phyloP scores from a whole-genome alignment of 2,329 filamentous ascomycete genomes.

The Ophiostoma piceae region DNA sequence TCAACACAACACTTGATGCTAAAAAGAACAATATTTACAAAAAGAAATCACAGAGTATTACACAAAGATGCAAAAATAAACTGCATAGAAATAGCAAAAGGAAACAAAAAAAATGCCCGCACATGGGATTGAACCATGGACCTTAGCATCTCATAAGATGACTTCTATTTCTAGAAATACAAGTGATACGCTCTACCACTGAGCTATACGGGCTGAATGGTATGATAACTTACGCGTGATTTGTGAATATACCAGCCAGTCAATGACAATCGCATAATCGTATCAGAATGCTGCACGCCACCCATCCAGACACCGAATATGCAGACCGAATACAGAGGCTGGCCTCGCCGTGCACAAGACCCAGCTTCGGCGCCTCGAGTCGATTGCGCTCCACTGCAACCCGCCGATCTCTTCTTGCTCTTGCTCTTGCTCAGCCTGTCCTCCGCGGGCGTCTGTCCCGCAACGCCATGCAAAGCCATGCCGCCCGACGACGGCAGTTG shows the following conservation, averaged over 20 bases:
- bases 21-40: too few relatives aligned
- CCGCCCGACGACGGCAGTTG: not conserved
- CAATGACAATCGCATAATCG: too few relatives aligned
- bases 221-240: not conserved
- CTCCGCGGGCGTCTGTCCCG: not conserved
- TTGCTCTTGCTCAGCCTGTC: too few relatives aligned
- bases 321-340: not conserved
- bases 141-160: conserved; percentile 16
- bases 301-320: not conserved
- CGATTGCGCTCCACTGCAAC: not conserved
- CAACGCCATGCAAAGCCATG: not conserved
- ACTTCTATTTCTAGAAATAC: conserved; percentile 19
- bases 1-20: too few relatives aligned
- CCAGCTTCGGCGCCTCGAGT: conserved; percentile 9
- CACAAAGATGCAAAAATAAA: not conserved
- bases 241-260: not conserved
- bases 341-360: conserved; percentile 9
- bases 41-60: too few relatives aligned
- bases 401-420: not conserved
- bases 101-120: conserved; percentile 15
- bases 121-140: conserved; percentile 21
- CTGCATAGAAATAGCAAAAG: not conserved
- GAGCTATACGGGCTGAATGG: conserved; percentile 20
- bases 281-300: not conserved
- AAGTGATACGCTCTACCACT: conserved; percentile 26